Base-by-base conservation (phyloP, 2,329 filamentous ascomycete species). In the Celoporthe dispersa region DNA sequence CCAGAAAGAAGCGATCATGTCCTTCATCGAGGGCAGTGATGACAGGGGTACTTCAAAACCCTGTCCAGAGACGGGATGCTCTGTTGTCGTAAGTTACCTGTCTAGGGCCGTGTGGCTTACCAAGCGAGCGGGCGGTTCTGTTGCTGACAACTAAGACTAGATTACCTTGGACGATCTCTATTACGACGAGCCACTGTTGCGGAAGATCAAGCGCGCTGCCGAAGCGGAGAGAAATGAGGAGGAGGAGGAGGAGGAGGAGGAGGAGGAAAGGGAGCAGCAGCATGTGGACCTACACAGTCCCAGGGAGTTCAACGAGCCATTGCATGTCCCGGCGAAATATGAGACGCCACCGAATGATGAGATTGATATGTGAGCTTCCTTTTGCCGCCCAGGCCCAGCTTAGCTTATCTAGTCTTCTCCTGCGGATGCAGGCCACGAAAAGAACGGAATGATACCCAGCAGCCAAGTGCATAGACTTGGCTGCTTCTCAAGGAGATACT, bases 11-110 rank as follows among this genome's bases (percentile, higher is more conserved):
- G 87, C 88, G 0, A 90, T 94, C 53, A 69, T 87, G 33, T 85
- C 88, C 59, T 64, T 90, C 57, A 71, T 83, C 77, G 84, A 84
- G 68, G 71, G 73, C 31, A 64, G 61, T n/a, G 75, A 74, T 70
- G 61, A 74, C 12, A 60, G 16, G 69, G 68, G n/a, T 53, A 68
- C 35, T 72, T 61, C 78, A 78, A 65, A 87, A 0, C 82, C 86
- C 67, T 94, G 92, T 77, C 91, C 91, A 0, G 85, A 89, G 69
- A 80, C 86, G 2, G 91, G 91, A 1, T 94, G 92, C 77, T 81
- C 83, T 64, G 81, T 68, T 16, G 31, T 86, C 81, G 87, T 89
- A 79, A 68, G 81, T 73, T 72, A 51, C 11, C 60, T 39, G 66
- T 48, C n/a, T n/a, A 2, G 55, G 48, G 31, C 31, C 55, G 6